Base-by-base conservation (phyloP, 139 green algal species). In the Coelastrella sp. region DNA sequence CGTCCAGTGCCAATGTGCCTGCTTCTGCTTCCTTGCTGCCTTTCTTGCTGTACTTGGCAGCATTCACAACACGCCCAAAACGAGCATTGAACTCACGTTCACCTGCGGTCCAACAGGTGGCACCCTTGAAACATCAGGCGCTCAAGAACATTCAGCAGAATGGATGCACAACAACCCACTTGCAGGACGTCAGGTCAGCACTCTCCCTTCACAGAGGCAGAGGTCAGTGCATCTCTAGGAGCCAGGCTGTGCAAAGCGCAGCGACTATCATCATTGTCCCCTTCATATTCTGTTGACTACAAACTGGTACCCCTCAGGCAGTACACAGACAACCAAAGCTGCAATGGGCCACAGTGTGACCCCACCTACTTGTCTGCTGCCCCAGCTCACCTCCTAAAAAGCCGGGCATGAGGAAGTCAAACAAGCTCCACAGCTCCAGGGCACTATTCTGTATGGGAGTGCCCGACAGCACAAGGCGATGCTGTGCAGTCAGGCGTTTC, bases 391-490 rank as follows among this genome's bases (percentile, higher is more conserved):
- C 91, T 24, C 97, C 97, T 10, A 99, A 93, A 90, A 98, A 98
- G 68, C 97, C 97, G 0, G 98, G 98, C 97, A 99, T 99, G 19
- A 99, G 90, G 91, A 99, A 99, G 94, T 99, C 98, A 91, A 99
- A 99, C 10, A 99, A 92, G 7, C 92, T 93, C 98, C 98, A 99
- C 61, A 99, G 94, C 95, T 99, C 98, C 49, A 96, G 76, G 61
- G 99, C 96, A 81, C 95, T 95, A 95, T 99, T 99, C 93, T 99
- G 98, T 75, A 99, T 96, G 66, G 97, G 97, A 0, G 97, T 99
- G 72, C 97, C 97, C 63, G 89, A 96, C 81, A 99, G 95, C 9
- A 99, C 89, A 85, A 99, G 91, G 66, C 98, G 92, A 93, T 99
- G 96, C 90, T 94, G 84, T 49, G 97, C 88, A 70, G 25, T 27